Base-by-base conservation (phyloP, 768 basidiomycete species). In the Daedaleopsis nitida region DNA sequence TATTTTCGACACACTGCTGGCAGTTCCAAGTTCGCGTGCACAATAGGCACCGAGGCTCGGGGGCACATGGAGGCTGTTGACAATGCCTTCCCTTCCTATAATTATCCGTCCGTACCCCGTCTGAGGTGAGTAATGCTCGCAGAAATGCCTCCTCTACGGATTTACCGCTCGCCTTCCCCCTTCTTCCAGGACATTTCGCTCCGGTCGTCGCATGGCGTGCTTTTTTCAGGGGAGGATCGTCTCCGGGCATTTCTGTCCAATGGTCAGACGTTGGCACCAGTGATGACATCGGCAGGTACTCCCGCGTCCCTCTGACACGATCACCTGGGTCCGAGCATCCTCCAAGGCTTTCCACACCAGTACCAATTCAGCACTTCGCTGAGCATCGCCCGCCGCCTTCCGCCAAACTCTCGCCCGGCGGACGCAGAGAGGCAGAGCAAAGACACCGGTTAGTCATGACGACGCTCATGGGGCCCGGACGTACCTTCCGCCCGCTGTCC, bases 211-310 rank as follows among this genome's bases (percentile, higher is more conserved):
- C 60, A 62, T 57, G 55, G 48, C 49, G 43, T 55, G 43, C 32
- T 21, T 21, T 17, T 27, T 43, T 32, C 16, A 39, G 59, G 37
- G 39, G 42, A 52, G 49, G 62, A 59, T 63, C 62, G 52, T 63
- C 62, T 55, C 62, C 62, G 62, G 62, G 57, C 53, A 63, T 59
- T 63, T 63, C 47, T 55, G 49, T 51, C 62, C 62, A 63, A 63
- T 63, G 39, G 49, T 51, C 55, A 45, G 24, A 34, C 27, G 42
- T 45, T 27, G 17, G 49, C 11, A 23, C 48, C 37, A 23, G 16
- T 12, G 35, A 37, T 23, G 37, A 35, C 57, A 49, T 52, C 49
- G 52, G 45, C 21, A 35, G 39, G 39, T 42, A 42, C 39, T 17
- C 39, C 39, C 53, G 34, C 51, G 45, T 39, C 50, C 27, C 12